Conservation (phyloP, 2,329 filamentous ascomycete genomes). For the Colletotrichum sojae region DNA sequence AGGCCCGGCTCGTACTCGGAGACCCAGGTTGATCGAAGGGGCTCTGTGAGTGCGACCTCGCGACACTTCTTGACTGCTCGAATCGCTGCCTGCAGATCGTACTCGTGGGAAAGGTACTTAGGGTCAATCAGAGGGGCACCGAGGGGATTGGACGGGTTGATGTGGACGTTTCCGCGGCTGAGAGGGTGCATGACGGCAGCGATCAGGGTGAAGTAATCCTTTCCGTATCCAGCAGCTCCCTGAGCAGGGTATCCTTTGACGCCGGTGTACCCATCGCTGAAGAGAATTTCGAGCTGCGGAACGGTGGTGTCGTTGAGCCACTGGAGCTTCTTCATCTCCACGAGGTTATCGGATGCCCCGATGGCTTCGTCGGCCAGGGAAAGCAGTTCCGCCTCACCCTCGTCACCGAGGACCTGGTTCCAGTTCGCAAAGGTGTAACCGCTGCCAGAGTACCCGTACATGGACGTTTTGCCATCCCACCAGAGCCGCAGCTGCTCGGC, state of each 20-base stretch:
- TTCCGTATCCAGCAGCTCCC: slow-evolving; percentile 47
- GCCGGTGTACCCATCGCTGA: slow-evolving; percentile 61
- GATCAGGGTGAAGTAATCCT: slow-evolving; percentile 48
- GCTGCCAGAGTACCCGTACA: slow-evolving; percentile 56
- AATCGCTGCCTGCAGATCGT: slow-evolving; percentile 47
- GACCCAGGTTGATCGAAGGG: slow-evolving; percentile 48
- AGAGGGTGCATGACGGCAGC: slow-evolving; percentile 49
- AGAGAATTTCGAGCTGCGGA: slow-evolving; percentile 59
- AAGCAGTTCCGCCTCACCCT: slow-evolving; percentile 45
- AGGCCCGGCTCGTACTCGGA: slow-evolving; percentile 52
- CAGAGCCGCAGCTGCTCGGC: slow-evolving; percentile 56
- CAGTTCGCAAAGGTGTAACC: slow-evolving; percentile 59
- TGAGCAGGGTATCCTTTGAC: slow-evolving; percentile 51
- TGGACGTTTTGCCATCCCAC: slow-evolving; percentile 47
- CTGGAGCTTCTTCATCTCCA: slow-evolving; percentile 56
- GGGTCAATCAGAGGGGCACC: slow-evolving; percentile 51
- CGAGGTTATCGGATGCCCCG: slow-evolving; percentile 46
- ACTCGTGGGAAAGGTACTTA: slow-evolving; percentile 45
- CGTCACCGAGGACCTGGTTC: slow-evolving; percentile 52
- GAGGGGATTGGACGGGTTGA: slow-evolving; percentile 51
- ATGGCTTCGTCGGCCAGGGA: slow-evolving; percentile 50
- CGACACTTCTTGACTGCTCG: slow-evolving; percentile 49
- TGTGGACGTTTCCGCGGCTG: slow-evolving; percentile 50
- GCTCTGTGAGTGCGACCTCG: slow-evolving; percentile 48
- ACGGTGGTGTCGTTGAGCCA: slow-evolving; percentile 53